Evolutionary conservation across 2,329 filamentous ascomycete genomes (phyloP), one percentile per base, ranked within the genome.

Genomic region (Exutisphaerella laricina): DNA sequence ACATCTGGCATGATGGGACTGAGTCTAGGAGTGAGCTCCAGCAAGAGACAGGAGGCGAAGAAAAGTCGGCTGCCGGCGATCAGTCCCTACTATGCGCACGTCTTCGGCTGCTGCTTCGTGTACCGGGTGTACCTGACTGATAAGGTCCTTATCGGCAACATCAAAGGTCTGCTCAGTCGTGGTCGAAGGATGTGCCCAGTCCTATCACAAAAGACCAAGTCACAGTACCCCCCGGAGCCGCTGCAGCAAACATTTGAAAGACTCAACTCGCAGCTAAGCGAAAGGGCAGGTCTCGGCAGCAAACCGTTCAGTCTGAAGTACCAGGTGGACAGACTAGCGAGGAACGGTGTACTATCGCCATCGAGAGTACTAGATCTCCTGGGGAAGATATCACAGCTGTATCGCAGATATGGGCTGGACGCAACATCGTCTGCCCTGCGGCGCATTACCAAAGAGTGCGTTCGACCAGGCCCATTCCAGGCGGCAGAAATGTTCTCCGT

Each of bases 301-400:
- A 53, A 78, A 43, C 65, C 75, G 4, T 85, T 80, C 49, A 58
- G 64, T 0, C 56, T 81, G 1, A 67, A 77, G 4, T 84, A 79
- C 54, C 81, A 85, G 51, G 65, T 85, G 4, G 74, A 83, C 38
- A 73, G 72, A 12, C 63, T 89, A 4, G 77, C 80, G 0, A 70
- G 73, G 54, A 84, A 84, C 51, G 78, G 76, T 16, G 78, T 75
- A 41, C 67, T 88, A 1, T 67, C 77, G 9, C 82, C 84, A 0
- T 53, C 57, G 0, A 74, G 66, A 1, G 75, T 79, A 0, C 34
- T 67, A 0, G 48, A 58, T 1, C 56, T 86, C 4, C 59, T 79
- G 1, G 57, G 64, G 0, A 50, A 66, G 1, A 64, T 84, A 1
- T 57, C 62, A 3, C 29, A 49, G 0, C 49, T 68, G 0, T 62